A percentile compares a stretch with the other conserved stretches of the same genome.
phyloP scores from a whole-genome alignment of 75 land plant genomes.

The Cupressus sempervirens region DNA sequence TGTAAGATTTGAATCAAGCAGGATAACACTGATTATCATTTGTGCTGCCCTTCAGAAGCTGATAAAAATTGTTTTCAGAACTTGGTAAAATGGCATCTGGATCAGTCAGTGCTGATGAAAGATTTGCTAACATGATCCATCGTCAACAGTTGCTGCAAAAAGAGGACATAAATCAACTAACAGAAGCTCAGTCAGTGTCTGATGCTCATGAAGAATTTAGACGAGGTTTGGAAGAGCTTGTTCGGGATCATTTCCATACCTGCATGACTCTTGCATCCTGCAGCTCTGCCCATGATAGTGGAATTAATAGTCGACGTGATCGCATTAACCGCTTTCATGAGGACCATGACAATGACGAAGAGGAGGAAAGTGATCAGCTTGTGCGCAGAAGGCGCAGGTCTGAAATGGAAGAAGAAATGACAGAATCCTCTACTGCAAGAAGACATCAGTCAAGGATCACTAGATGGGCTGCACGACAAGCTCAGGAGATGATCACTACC shows the following conservation, averaged over 20 bases:
- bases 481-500: conserved; percentile 80
- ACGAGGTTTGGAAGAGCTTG: conserved; percentile 75
- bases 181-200: conserved; percentile 32
- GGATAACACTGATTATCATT: not conserved
- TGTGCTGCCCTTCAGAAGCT: not conserved
- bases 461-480: conserved; percentile 81
- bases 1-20: not conserved
- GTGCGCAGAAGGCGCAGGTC: conserved; percentile 47
- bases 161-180: conserved; percentile 26
- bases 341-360: conserved; percentile 12
- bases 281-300: conserved; percentile 42
- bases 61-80: not conserved
- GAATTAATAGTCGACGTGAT: conserved; percentile 22
- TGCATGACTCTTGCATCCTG: conserved; percentile 78
- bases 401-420: conserved; percentile 42
- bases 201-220: conserved; percentile 57
- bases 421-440: conserved; percentile 52
- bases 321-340: conserved; percentile 11
- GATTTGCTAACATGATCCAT: conserved; percentile 35
- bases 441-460: conserved; percentile 68
- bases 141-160: conserved; percentile 62
- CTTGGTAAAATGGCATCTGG: conserved; percentile 3
- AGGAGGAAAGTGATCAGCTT: conserved; percentile 36
- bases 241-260: conserved; percentile 71
- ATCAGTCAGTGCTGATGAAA: conserved; percentile 15